Evolutionary conservation across 2,329 filamentous ascomycete genomes (phyloP), one percentile per base, ranked within the genome.

Genomic region (Escovopsis sp.): DNA sequence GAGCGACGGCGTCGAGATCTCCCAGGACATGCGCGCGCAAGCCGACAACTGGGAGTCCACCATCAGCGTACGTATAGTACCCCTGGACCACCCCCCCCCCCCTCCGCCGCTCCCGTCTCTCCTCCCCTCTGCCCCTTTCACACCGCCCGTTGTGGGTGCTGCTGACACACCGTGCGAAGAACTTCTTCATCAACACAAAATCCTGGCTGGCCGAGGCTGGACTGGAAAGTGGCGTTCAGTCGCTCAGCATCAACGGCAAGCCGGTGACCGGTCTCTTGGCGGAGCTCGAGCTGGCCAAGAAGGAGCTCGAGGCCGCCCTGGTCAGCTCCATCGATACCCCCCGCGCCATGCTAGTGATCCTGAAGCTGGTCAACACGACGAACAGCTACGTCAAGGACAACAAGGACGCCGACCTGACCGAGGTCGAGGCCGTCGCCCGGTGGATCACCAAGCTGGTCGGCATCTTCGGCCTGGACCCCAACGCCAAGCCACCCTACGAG

Each of bases 1-100:
- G 87, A 83, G 84, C 46, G 83, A 94, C 34, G 83, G 85, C 2
- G 78, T 94, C 23, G 88, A 94, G 51, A 90, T 94, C 41, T 88
- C 85, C 0, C 76, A 80, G 2, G 84, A 87, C 37, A 76, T 94
- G 59, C 69, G 83, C 39, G 75, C 74, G 30, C 72, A 77, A 47
- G 80, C 80, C 6, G 72, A 76, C 39, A 72, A 68, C 31, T 94
- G 85, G 81, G 87, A 94, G 52, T 75, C 76, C 34, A 79, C 78
- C 14, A 62, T 93, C 21, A 81, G 80, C 54, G 66, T 70, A 48
- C 55, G 65, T 56, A 10, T 14, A n/a, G n/a, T n/a, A n/a, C n/a
- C n/a, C n/a, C n/a, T n/a, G n/a, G n/a, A n/a, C n/a, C n/a, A n/a
- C n/a, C n/a, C n/a, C n/a, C n/a, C n/a, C n/a, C n/a, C n/a, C n/a